Evolutionary conservation across 306 rosid species (phyloP).

Genomic region (Pterocarpus macrocarpus): DNA sequence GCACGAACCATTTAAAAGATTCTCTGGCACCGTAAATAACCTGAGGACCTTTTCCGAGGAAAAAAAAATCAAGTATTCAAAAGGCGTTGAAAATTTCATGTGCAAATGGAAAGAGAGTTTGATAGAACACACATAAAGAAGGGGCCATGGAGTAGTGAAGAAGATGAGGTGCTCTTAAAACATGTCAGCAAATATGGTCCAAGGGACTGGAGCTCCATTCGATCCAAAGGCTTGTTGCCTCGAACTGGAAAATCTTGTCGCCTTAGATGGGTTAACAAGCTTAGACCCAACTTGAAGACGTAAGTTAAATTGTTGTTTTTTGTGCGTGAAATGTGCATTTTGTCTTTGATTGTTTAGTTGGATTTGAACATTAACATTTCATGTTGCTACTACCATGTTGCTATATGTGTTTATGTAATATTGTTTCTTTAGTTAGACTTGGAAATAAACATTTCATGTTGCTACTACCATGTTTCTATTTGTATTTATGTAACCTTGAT

Average conservation of each 20-base stretch:
- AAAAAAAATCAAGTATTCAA: not conserved
- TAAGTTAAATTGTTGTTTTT: slow-evolving; percentile 20
- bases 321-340: not conserved
- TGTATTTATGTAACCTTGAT: too few species aligned
- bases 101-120: slow-evolving; percentile 53
- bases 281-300: slow-evolving; percentile 68
- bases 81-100: not conserved
- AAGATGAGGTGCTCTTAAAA: slow-evolving; percentile 63
- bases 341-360: not conserved
- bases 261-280: slow-evolving; percentile 73
- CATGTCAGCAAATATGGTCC: slow-evolving; percentile 65
- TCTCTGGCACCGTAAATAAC: slow-evolving; percentile 23
- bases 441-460: not conserved
- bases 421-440: not conserved
- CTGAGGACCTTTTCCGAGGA: not conserved
- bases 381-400: not conserved
- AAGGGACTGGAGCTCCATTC: slow-evolving; percentile 80
- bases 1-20: slow-evolving; percentile 10
- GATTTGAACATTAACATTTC: not conserved
- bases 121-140: slow-evolving; percentile 55
- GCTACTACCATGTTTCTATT: too few species aligned
- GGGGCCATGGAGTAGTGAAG: slow-evolving; percentile 73
- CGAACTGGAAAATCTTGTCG: slow-evolving; percentile 73
- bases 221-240: slow-evolving; percentile 68
- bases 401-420: not conserved